Conservation (phyloP, 371 early-diverging fungal genomes). For the Paraphysoderma sedebokerense region DNA sequence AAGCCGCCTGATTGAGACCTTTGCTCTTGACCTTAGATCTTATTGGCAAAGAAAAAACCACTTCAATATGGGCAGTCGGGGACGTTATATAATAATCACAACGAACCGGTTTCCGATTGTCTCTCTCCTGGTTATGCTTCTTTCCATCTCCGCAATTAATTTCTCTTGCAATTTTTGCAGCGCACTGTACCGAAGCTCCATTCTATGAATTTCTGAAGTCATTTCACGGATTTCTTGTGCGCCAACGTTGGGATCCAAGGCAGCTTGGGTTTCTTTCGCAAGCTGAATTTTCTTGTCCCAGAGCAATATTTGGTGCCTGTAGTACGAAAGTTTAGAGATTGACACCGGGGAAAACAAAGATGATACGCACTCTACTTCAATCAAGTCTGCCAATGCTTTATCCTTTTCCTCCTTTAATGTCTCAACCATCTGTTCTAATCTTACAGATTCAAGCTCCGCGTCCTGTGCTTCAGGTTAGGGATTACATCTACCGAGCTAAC, state of each 20-base stretch:
- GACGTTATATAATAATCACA: background rate
- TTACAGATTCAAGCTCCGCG: constrained; percentile 25
- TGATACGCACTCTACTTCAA: constrained; percentile 28
- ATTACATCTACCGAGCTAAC: too few relatives aligned
- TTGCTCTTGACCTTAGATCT: constrained; percentile 16
- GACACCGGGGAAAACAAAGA: too few relatives aligned
- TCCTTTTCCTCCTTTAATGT: constrained; percentile 21
- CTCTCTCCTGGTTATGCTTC: constrained; percentile 25
- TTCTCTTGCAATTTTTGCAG: constrained; percentile 35
- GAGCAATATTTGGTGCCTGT: constrained; percentile 35
- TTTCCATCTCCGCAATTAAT: constrained; percentile 37
- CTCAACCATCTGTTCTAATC: constrained; percentile 20
- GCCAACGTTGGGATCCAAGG: constrained; percentile 34
- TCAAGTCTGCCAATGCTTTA: constrained; percentile 20
- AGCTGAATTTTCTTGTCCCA: constrained; percentile 44
- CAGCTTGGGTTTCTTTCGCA: constrained; percentile 36
- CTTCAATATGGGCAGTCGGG: background rate
- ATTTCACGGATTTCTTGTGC: constrained; percentile 34
- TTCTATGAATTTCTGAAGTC: constrained; percentile 33
- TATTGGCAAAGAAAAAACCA: background rate
- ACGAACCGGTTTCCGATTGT: constrained; percentile 19
- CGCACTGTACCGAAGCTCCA: constrained; percentile 28
- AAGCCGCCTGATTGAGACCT: constrained; percentile 15
- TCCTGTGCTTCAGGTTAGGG: too few relatives aligned
- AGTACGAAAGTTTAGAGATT: too few relatives aligned